These are phyloP conservation scores for Lichenothelia convexa DNA, from an alignment of 495 filamentous ascomycete genomes.

Conservation along the genomic window DNA sequence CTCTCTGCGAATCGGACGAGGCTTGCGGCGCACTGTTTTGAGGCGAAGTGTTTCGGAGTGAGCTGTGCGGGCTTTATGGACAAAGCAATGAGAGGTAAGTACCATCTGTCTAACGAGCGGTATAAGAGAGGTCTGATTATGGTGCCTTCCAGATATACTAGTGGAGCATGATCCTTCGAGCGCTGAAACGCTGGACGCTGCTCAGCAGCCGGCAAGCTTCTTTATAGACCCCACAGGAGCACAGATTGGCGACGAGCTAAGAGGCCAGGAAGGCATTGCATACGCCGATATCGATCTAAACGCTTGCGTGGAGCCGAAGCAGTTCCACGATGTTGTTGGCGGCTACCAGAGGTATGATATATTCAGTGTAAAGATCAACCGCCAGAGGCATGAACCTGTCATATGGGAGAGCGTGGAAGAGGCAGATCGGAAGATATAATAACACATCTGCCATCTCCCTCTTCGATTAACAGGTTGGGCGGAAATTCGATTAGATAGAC, in stretches of 20 bases:
- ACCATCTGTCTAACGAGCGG: conserved; percentile 5
- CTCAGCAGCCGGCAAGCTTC: conserved; percentile 18
- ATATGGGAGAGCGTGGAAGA: too few species aligned
- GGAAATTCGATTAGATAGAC: too few species aligned
- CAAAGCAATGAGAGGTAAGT: conserved; percentile 11
- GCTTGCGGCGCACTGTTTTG: conserved; percentile 27
- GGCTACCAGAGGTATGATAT: conserved; percentile 28
- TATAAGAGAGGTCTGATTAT: conserved; percentile 1
- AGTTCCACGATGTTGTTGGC: conserved; percentile 27
- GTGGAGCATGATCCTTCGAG: conserved; percentile 1
- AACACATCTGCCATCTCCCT: too few species aligned
- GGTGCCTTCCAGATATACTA: conserved; percentile 1
- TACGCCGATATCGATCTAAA: conserved; percentile 27
- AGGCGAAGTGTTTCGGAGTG: conserved; percentile 28
- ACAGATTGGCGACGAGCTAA: conserved; percentile 15
- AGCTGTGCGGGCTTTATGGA: conserved; percentile 19
- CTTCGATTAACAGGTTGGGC: too few species aligned
- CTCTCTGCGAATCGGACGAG: conserved; percentile 23
- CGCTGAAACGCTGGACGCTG: conserved; percentile 5
- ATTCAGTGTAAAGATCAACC: conserved; percentile 24
- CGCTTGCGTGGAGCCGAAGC: conserved; percentile 25
- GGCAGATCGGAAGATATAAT: too few species aligned
- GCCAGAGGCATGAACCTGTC: conserved; percentile 7
- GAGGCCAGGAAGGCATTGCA: conserved; percentile 22
- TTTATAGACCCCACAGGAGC: conserved; percentile 25